These are phyloP conservation scores for Pleurotus citrinopileatus DNA, from an alignment of 768 basidiomycete species.

Conservation along the genomic window DNA sequence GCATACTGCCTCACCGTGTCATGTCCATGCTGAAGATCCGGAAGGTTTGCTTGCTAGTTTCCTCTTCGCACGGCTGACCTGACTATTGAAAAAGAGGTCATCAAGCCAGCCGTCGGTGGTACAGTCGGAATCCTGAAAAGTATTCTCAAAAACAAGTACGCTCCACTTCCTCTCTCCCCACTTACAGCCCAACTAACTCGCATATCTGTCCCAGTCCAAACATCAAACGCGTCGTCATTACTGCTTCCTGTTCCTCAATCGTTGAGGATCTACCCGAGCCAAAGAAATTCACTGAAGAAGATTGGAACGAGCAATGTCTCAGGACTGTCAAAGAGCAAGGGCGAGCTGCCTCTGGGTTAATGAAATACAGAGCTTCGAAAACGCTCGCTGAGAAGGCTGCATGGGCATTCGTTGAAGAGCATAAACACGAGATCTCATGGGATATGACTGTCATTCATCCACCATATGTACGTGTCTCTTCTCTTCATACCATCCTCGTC, in stretches of 20 bases:
- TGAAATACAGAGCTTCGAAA: constrained; percentile 59
- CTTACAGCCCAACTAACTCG: not conserved
- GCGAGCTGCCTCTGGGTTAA: constrained; percentile 30
- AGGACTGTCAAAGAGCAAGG: constrained; percentile 48
- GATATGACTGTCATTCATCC: constrained; percentile 54
- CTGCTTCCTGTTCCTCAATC: constrained; percentile 54
- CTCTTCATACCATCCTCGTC: not conserved
- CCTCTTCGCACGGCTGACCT: not conserved
- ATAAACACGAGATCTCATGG: constrained; percentile 41
- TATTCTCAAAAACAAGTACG: constrained; percentile 37
- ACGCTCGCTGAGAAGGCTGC: constrained; percentile 55
- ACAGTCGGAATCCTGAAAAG: constrained; percentile 36
- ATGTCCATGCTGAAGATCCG: constrained; percentile 38
- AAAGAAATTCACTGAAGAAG: constrained; percentile 37
- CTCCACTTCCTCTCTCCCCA: not conserved
- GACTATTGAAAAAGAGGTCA: not conserved
- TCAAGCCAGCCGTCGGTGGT: constrained; percentile 37
- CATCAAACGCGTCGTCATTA: constrained; percentile 62
- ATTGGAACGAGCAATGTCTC: constrained; percentile 59
- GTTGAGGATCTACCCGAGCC: constrained; percentile 22
- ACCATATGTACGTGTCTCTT: constrained; percentile 35
- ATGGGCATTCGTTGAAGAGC: constrained; percentile 36
- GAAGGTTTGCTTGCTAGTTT: constrained; percentile 22
- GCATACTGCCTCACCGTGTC: constrained; percentile 62
- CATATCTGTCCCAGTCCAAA: constrained; percentile 12